Base-by-base conservation (phyloP, 1,139 yeast genomes). In the Taphrina pruni region DNA sequence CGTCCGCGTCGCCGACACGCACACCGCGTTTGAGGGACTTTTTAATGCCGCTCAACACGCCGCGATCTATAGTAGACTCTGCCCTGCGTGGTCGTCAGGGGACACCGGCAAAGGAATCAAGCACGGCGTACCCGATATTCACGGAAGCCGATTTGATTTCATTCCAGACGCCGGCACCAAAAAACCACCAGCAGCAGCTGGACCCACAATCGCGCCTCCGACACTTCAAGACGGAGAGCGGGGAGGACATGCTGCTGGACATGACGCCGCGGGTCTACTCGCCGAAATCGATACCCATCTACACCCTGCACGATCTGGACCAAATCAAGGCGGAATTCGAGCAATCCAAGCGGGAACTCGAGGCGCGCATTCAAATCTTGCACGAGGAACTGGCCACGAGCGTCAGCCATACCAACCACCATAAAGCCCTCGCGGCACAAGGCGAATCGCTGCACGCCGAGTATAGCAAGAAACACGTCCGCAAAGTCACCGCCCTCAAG, bases 381-480 rank as follows among this genome's bases (percentile, higher is more conserved):
- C 61, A 64, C 48, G 56, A 20, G 8, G 55, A 64, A 35, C 48
- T 64, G 26, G 67, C 67, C 8, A 58, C 48, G 14, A 64, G 67
- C 38, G 61, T 64, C 1, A 54, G 61, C 45, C 32, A 64, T 36
- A 39, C 61, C 26, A 64, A 64, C 26, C 67, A 64, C 38, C 61
- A 64, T n/a, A 57, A 56, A 12, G 67, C 67, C 9, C 32, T 64
- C 36, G 55, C 61, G 9, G 58, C 67, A 36, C 67, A 64, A 48
- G 67, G 60, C 20, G 67, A 54, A 32, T 64, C 67, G 43, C 48
- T 68, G 17, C 70, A 68, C 39, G 36, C 51, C 43, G 65, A 68
- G 55, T 68, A 68, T 45, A 60, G 67, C 26, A 65, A 68, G 54
- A 68, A 68, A 46, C 70, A 68, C 55, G 60, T 64, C 21, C 70